Evolutionary conservation across 352 stramenopile genomes (phyloP), one percentile per base, ranked within the genome.

Genomic region (Aphanomyces stellatus): DNA sequence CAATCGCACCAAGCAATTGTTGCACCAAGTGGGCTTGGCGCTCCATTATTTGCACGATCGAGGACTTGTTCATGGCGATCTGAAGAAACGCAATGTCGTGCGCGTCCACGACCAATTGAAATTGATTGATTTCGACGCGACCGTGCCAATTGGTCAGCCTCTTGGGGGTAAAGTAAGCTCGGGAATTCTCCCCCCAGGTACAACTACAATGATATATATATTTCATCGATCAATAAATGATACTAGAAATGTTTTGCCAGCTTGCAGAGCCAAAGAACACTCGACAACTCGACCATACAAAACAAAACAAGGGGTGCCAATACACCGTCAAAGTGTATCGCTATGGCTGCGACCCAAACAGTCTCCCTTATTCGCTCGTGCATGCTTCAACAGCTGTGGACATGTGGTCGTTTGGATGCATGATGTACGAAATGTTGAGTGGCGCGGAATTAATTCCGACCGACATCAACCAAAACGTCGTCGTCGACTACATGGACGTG

Each of bases 51-150:
- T 64, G 3, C 56, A 64, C 34, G 22, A 15, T 8, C 6, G n/a
- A 24, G 30, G 27, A 24, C 7, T 72, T 24, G 41, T 71, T 13
- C 68, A 72, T 40, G 68, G 68, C 22, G 68, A 72, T 56, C 17
- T 72, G 2, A 72, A 72, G 27, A 66, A 69, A 56, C 46, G 34
- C 43, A 72, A 72, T 37, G 63, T 72, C 4, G 31, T 72, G 10
- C 63, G 68, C 24, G 28, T 71, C 13, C 19, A 59, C 2, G 8
- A 65, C 10, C 31, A 41, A 4, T 22, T 71, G 17, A 65, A 53
- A 15, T 63, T 73, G 11, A 70, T 72, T n/a, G 69, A 73, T 49
- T 43, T 73, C 28, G 63, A 72, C 24, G 53, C 69, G 6, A 30
- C 41, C 3, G 25, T 24, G 40, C 3, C 27, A 25, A 43, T 37